A percentile compares a stretch with the other conserved stretches of the same genome.
Conservation (phyloP, 331 rosid genomes). For the Quercus lobata region DNA sequence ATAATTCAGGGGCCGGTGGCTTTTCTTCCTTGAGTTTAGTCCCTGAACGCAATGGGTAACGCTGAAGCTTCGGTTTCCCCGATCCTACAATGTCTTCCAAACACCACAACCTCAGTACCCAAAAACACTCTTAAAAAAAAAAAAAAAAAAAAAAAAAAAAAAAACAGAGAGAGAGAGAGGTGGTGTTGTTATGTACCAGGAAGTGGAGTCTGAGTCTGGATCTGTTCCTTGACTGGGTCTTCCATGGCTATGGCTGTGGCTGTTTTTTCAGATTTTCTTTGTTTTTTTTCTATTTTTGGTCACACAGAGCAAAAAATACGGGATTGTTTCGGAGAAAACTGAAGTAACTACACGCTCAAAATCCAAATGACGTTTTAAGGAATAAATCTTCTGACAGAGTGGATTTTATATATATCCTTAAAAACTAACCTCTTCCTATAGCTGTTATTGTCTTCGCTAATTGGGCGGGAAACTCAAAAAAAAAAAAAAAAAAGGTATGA, state of each 20-base stretch:
- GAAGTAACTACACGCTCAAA: background rate
- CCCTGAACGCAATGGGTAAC: conserved; percentile 66
- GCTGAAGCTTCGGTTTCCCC: conserved; percentile 43
- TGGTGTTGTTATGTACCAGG: conserved; percentile 26
- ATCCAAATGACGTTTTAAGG: no score
- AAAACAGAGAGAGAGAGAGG: background rate
- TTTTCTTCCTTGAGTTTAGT: conserved; percentile 46
- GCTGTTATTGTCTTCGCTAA: no score
- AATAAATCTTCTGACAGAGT: no score
- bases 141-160: background rate
- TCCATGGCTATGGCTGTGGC: conserved; percentile 12
- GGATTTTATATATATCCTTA: no score
- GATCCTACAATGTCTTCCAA: conserved; percentile 11
- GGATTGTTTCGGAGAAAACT: background rate
- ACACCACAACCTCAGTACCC: background rate
- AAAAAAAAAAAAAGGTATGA: no score
- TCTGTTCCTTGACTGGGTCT: conserved; percentile 25
- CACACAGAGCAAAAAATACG: no score
- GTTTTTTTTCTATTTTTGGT: no score
- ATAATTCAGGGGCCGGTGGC: conserved; percentile 25
- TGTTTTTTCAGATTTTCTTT: no score
- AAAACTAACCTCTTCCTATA: no score
- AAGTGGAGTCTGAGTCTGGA: conserved; percentile 20
- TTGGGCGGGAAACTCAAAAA: no score
- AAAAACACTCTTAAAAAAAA: background rate